Percentiles rank a stretch among this genome's conserved stretches.
phyloP scores from a whole-genome alignment of 345 rosid genomes.

The Isatis tinctoria region DNA sequence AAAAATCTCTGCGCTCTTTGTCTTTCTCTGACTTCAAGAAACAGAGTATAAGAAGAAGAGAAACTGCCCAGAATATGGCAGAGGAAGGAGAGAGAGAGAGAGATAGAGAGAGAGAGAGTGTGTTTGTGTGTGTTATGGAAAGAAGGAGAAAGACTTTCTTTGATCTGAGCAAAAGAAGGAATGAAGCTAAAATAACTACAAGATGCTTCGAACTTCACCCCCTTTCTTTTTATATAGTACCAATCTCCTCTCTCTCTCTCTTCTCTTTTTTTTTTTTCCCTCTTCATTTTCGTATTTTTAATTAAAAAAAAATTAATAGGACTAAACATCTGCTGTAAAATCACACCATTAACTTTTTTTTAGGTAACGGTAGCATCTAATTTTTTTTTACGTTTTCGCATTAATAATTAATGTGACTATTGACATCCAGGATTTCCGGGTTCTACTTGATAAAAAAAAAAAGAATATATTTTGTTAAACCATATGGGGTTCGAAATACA shows the following conservation, averaged over 20 bases:
- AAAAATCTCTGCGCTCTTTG: not conserved
- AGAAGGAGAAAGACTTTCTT: slow-evolving; percentile 15
- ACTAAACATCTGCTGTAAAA: slow-evolving; percentile 17
- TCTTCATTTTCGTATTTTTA: not conserved
- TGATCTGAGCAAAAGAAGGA: slow-evolving; percentile 32
- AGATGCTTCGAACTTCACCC: slow-evolving; percentile 35
- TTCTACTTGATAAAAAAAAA: not conserved
- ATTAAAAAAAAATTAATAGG: not conserved
- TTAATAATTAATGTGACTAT: slow-evolving; percentile 15
- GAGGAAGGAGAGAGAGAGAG: slow-evolving; percentile 15
- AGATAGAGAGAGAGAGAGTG: too few species aligned
- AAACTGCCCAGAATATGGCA: slow-evolving; percentile 16
- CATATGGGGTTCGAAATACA: not conserved
- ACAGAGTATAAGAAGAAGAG: slow-evolving; percentile 20
- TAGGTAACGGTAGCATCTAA: slow-evolving; percentile 31
- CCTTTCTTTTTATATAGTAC: slow-evolving; percentile 26
- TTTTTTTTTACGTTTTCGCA: slow-evolving; percentile 26
- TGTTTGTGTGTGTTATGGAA: not conserved
- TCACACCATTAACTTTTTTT: slow-evolving; percentile 21
- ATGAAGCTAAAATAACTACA: slow-evolving; percentile 29
- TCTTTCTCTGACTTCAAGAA: slow-evolving; percentile 5
- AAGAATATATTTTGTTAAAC: not conserved
- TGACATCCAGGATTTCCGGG: slow-evolving; percentile 31
- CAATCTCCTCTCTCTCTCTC: slow-evolving; percentile 4
- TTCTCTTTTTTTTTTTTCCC: not conserved